Evolutionary conservation across 306 rosid species (phyloP).

Genomic region (Sophora flavescens): DNA sequence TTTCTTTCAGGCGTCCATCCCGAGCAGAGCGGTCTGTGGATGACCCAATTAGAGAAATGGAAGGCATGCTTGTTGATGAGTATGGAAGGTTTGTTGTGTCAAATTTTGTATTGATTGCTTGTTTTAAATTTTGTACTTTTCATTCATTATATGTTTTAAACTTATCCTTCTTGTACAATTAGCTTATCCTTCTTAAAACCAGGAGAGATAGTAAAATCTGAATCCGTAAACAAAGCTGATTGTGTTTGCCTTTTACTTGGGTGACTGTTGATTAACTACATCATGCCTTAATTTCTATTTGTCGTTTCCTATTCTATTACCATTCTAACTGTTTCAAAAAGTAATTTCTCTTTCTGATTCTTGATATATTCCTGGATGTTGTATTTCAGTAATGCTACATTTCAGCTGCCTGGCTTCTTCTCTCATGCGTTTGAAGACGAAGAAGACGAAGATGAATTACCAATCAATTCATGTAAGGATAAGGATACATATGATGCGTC

Average conservation of each 20-base stretch:
- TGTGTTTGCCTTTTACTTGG: constrained; percentile 37
- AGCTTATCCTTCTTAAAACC: constrained; percentile 13
- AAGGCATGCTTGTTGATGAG: constrained; percentile 99
- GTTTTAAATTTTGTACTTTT: not conserved
- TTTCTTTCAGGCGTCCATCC: constrained; percentile 89
- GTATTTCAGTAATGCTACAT: constrained; percentile 91
- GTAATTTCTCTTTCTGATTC: constrained; percentile 43
- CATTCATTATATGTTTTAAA: not conserved
- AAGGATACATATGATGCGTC: constrained; percentile 66
- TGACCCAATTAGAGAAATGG: constrained; percentile 99
- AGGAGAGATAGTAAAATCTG: not conserved
- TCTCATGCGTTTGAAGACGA: constrained; percentile 85
- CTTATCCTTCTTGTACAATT: not conserved
- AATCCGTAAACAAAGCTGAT: constrained; percentile 23
- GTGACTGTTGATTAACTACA: constrained; percentile 22
- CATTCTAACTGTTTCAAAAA: constrained; percentile 1
- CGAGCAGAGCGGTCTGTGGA: constrained; percentile 96
- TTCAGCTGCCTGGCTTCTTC: constrained; percentile 92
- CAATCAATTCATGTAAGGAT: constrained; percentile 63
- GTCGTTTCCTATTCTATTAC: constrained; percentile 20
- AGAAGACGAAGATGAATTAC: constrained; percentile 77
- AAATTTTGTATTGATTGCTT: constrained; percentile 1
- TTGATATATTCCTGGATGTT: constrained; percentile 36
- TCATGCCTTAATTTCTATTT: constrained; percentile 21
- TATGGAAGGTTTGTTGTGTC: constrained; percentile 77